Evolutionary conservation across 371 early-diverging fungal genomes (phyloP).

Genomic region (Actinomortierella ambigua): DNA sequence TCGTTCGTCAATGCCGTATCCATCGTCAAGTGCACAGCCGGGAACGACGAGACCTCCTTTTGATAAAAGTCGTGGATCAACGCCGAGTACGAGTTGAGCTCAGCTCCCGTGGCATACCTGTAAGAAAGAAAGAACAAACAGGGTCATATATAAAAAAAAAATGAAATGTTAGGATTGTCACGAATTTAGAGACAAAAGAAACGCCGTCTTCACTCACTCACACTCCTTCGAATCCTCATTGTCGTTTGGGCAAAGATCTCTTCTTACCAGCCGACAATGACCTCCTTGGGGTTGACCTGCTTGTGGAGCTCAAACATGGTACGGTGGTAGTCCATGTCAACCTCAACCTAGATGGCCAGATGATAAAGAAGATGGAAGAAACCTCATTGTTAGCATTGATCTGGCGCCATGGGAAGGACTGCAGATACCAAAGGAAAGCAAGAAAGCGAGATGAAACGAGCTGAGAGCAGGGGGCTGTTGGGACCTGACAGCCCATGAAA

Average conservation of each 20-base stretch:
- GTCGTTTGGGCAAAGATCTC: no score
- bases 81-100: slow-evolving; percentile 77
- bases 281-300: slow-evolving; percentile 88
- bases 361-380: background rate
- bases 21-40: slow-evolving; percentile 87
- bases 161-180: background rate
- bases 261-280: slow-evolving; percentile 88
- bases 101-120: slow-evolving; percentile 75
- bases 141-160: no score
- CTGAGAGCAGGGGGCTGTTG: no score
- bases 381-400: background rate
- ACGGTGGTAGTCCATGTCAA: slow-evolving; percentile 91
- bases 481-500: no score
- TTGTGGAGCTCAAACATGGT: slow-evolving; percentile 87
- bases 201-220: no score
- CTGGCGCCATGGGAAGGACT: no score
- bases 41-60: slow-evolving; percentile 79
- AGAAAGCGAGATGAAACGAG: no score
- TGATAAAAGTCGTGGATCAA: slow-evolving; percentile 89
- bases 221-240: no score
- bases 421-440: no score
- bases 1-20: slow-evolving; percentile 80
- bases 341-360: slow-evolving; percentile 56
- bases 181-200: background rate
- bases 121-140: no score